A percentile compares a stretch with the other conserved stretches of the same genome.
phyloP scores from a whole-genome alignment of 2,329 filamentous ascomycete species.

The Fusarium proliferatum region DNA sequence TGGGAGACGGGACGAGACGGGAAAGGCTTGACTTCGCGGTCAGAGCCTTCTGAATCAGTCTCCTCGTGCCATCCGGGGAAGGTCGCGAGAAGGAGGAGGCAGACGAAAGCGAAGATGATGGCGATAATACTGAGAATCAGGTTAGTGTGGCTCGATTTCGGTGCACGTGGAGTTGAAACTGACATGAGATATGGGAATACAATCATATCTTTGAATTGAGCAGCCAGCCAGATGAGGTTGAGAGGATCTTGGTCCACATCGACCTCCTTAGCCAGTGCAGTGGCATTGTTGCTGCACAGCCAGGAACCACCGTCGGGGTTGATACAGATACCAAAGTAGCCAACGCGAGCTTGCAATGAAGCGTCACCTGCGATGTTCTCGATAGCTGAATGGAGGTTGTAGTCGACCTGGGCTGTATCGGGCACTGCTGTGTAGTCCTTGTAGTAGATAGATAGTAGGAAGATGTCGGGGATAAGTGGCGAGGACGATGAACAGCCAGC shows the following conservation, averaged over 20 bases:
- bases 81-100: constrained; percentile 92
- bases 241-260: constrained; percentile 93
- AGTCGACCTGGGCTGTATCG: constrained; percentile 89
- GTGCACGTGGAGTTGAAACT: constrained; percentile 50
- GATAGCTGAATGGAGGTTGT: constrained; percentile 85
- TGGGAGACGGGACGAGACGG: constrained; percentile 93
- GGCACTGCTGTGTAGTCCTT: constrained; percentile 84
- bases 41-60: constrained; percentile 80
- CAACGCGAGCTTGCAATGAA: constrained; percentile 88
- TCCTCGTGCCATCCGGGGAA: constrained; percentile 99
- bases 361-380: constrained; percentile 89
- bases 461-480: constrained; percentile 93
- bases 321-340: constrained; percentile 98
- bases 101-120: constrained; percentile 96
- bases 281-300: constrained; percentile 97
- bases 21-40: constrained; percentile 93
- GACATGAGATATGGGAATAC: constrained; percentile 97
- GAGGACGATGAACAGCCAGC: constrained; percentile 98
- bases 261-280: constrained; percentile 88
- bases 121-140: constrained; percentile 80
- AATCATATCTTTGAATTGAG: constrained; percentile 98
- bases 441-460: constrained; percentile 98
- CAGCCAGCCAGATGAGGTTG: constrained; percentile 96
- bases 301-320: constrained; percentile 90
- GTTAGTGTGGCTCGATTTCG: not conserved